Evolutionary conservation across 2,329 filamentous ascomycete species (phyloP).

Genomic region (Sclerotinia trifoliorum): DNA sequence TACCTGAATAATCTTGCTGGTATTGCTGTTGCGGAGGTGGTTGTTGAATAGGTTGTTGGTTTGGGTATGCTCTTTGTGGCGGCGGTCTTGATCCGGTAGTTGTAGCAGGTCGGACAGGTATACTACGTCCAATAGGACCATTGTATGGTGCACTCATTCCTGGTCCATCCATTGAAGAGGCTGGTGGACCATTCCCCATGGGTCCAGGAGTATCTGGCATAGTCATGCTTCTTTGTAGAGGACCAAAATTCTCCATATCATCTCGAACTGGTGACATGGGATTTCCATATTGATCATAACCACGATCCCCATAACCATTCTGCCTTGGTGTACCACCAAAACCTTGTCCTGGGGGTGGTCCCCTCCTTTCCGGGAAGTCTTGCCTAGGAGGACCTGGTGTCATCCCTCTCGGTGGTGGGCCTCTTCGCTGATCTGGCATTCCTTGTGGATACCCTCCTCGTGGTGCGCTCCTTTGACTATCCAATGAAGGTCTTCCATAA

Average conservation of each 20-base stretch:
- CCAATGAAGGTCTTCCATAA: slow-evolving; percentile 33
- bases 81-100: slow-evolving; percentile 53
- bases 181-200: slow-evolving; percentile 37
- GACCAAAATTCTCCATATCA: slow-evolving; percentile 47
- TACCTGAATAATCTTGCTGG: slow-evolving; percentile 23
- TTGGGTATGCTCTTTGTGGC: slow-evolving; percentile 53
- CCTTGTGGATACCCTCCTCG: slow-evolving; percentile 31
- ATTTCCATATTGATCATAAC: slow-evolving; percentile 34
- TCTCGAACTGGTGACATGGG: slow-evolving; percentile 28
- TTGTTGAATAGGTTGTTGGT: slow-evolving; percentile 39
- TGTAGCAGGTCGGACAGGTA: slow-evolving; percentile 56
- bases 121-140: slow-evolving; percentile 46
- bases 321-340: slow-evolving; percentile 27
- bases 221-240: slow-evolving; percentile 59
- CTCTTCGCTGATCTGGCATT: slow-evolving; percentile 33
- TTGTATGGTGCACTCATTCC: slow-evolving; percentile 47
- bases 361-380: slow-evolving; percentile 17
- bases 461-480: slow-evolving; percentile 33
- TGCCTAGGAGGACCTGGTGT: slow-evolving; percentile 25
- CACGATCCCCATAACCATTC: slow-evolving; percentile 35
- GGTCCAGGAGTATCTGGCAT: slow-evolving; percentile 52
- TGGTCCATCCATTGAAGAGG: slow-evolving; percentile 32
- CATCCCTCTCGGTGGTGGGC: slow-evolving; percentile 26
- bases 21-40: slow-evolving; percentile 32
- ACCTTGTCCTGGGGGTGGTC: slow-evolving; percentile 22